Evolutionary conservation across 202 grass and related monocot species (phyloP).

Genomic region (Musa balbisiana): DNA sequence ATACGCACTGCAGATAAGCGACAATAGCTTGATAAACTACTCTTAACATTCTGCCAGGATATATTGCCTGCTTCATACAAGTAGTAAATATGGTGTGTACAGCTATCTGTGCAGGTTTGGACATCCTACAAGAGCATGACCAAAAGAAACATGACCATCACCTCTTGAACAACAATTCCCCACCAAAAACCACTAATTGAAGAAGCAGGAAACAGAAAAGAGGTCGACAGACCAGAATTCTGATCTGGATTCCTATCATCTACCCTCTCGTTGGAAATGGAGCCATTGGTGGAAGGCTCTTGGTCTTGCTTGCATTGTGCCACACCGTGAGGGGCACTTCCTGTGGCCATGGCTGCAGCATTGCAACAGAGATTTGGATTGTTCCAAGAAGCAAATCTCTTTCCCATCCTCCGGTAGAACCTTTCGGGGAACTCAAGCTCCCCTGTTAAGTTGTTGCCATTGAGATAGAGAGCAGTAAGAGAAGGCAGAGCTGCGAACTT

Average conservation of each 20-base stretch:
- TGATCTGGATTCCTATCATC: constrained; percentile 31
- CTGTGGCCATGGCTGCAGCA: constrained; percentile 15
- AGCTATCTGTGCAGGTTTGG: not conserved
- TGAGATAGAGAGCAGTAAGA: constrained; percentile 65
- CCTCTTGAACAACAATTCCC: constrained; percentile 29
- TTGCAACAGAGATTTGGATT: constrained; percentile 63
- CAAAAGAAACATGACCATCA: constrained; percentile 17
- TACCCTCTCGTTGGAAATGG: constrained; percentile 12
- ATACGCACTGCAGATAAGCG: too few species aligned
- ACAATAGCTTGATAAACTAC: too few species aligned
- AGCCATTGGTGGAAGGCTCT: not conserved
- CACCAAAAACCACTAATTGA: constrained; percentile 20
- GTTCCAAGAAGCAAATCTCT: constrained; percentile 81
- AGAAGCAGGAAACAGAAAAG: constrained; percentile 9
- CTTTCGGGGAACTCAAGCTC: constrained; percentile 47
- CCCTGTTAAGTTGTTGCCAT: constrained; percentile 78
- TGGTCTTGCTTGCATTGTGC: constrained; percentile 51
- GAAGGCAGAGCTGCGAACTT: constrained; percentile 40
- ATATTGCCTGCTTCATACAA: not conserved
- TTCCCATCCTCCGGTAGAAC: constrained; percentile 70
- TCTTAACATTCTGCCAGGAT: not conserved
- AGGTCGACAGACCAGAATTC: constrained; percentile 36
- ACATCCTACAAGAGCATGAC: constrained; percentile 30
- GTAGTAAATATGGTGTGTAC: not conserved
- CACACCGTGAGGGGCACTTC: constrained; percentile 42